Base-by-base conservation (phyloP, 2,329 filamentous ascomycete genomes). In the Aureobasidium melanogenum region DNA sequence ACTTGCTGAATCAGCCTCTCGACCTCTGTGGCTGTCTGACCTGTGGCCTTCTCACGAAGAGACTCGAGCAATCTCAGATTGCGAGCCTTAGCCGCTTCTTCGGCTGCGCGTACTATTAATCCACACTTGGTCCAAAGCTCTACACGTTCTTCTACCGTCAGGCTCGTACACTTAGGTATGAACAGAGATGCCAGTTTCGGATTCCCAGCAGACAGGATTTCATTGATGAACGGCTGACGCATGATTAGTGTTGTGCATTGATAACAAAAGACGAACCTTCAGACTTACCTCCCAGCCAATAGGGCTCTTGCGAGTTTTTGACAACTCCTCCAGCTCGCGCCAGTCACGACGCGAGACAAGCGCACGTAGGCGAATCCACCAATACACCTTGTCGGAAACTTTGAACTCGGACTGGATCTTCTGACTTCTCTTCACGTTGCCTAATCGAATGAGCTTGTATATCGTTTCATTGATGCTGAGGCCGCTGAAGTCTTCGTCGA, bases 61-160 rank as follows among this genome's bases (percentile, higher is more conserved):
- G 85, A 80, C 67, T 88, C 84, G 75, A 95, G 85, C n/a, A 86
- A 78, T 67, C 86, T 87, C 52, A 84, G 78, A 71, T 99, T 89
- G 74, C 89, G 95, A 63, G 83, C 81, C 76, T 86, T 90, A 63
- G 91, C 82, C 3, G 94, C 93, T 76, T 97, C 94, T 75, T 97
- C 92, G 4, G 88, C 94, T 2, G 94, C 94, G 75, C 90, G 91
- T 30, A 88, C 83, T 47, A 91, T 80, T 85, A 96, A 84, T 19
- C 93, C 93, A 73, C 94, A 97, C 76, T 96, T 96, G 68, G 96
- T 86, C 82, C 92, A 99, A 93, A 99, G 97, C 66, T 88, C 84
- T 60, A 96, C 87, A 3, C 87, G 80, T 68, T 91, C 88, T 2
- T 84, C 81, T 0, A 83, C 79, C 47, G 86, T 82, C 50, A 95